phyloP scores from a whole-genome alignment of 1,284 basidiomycete genomes.

The Cutaneotrichosporon mucoides region DNA sequence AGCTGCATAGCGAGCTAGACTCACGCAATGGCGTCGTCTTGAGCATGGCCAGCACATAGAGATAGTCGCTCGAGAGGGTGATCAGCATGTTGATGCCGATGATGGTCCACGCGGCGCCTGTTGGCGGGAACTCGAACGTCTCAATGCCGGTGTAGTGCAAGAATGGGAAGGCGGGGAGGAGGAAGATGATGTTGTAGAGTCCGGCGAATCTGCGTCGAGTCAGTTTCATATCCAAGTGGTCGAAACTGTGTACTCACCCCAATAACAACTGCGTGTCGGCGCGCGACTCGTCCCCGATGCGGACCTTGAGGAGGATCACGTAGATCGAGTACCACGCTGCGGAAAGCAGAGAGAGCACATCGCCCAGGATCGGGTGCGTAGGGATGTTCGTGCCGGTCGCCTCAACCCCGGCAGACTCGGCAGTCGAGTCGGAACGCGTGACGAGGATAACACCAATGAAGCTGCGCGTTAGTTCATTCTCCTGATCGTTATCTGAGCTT shows the following conservation, averaged over 20 bases:
- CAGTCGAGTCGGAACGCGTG: slow-evolving; percentile 67
- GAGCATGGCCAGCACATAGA: slow-evolving; percentile 87
- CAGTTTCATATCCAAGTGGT: slow-evolving; percentile 14
- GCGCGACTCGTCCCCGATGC: slow-evolving; percentile 74
- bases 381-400: slow-evolving; percentile 18
- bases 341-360: slow-evolving; percentile 72
- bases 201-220: slow-evolving; percentile 64
- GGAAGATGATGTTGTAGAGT: slow-evolving; percentile 74
- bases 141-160: slow-evolving; percentile 76
- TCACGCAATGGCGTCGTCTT: slow-evolving; percentile 78
- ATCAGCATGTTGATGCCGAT: slow-evolving; percentile 82
- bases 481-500: too few relatives aligned
- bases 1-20: not conserved
- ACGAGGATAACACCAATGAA: slow-evolving; percentile 83
- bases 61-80: slow-evolving; percentile 76
- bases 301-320: slow-evolving; percentile 84
- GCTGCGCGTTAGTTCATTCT: slow-evolving; percentile 49
- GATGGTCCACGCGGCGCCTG: slow-evolving; percentile 58
- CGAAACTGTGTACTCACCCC: slow-evolving; percentile 52
- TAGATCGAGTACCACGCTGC: slow-evolving; percentile 88
- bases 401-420: slow-evolving; percentile 19
- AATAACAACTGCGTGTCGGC: slow-evolving; percentile 92
- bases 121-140: slow-evolving; percentile 67
- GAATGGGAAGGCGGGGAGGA: slow-evolving; percentile 79
- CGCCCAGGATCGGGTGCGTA: slow-evolving; percentile 59